These are phyloP conservation scores for Klebsormidium nitens DNA, from an alignment of 139 green algal genomes.

Conservation along the genomic window DNA sequence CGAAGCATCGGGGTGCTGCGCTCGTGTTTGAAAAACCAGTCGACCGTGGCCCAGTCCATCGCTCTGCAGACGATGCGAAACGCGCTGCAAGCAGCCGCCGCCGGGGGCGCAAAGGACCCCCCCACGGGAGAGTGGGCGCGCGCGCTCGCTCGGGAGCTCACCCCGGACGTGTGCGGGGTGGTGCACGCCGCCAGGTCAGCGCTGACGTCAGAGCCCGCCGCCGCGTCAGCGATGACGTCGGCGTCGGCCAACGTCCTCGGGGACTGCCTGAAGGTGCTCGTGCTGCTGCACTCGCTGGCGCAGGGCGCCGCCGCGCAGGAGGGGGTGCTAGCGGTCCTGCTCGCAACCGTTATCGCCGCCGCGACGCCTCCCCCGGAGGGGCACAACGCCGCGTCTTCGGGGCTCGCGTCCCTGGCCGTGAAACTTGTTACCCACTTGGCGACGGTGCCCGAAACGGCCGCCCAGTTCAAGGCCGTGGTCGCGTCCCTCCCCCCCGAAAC, in stretches of 20 bases:
- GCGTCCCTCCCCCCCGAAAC: too few relatives aligned
- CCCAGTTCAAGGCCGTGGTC: too few relatives aligned
- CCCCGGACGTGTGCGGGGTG: neutral
- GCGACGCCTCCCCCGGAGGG: neutral
- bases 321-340: constrained; percentile 3
- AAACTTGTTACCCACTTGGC: too few relatives aligned
- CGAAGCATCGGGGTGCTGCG: neutral
- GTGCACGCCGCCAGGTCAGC: constrained; percentile 8
- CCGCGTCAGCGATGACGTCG: neutral
- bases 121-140: too few relatives aligned
- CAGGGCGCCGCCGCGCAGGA: constrained; percentile 3
- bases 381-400: too few relatives aligned
- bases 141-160: too few relatives aligned
- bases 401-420: too few relatives aligned
- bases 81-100: constrained; percentile 1
- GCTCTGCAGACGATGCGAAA: constrained; percentile 7
- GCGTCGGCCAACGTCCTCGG: constrained; percentile 6
- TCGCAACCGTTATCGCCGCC: constrained; percentile 6
- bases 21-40: neutral
- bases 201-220: neutral
- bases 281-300: constrained; percentile 21
- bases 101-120: neutral
- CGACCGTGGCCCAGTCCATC: neutral
- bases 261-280: constrained; percentile 23
- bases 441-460: too few relatives aligned